A percentile compares a stretch with the other conserved stretches of the same genome.
phyloP scores from a whole-genome alignment of 2,329 filamentous ascomycete genomes.

The Neopestalotiopsis sp. region DNA sequence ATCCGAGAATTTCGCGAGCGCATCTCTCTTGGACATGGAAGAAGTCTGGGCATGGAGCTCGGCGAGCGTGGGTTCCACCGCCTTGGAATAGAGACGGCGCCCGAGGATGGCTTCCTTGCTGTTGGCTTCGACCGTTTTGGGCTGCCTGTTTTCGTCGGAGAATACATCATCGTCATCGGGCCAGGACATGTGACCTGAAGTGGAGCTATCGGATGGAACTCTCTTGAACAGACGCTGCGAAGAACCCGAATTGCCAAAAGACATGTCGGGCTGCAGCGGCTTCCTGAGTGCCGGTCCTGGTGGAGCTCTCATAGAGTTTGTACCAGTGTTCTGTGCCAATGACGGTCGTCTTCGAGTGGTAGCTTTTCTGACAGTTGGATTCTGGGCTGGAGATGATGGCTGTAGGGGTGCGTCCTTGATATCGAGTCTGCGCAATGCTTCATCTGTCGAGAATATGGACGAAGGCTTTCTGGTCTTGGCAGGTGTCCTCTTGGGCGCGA shows the following conservation, averaged over 20 bases:
- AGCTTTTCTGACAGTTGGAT: constrained; percentile 62
- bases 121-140: constrained; percentile 58
- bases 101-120: constrained; percentile 86
- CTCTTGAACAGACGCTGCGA: constrained; percentile 91
- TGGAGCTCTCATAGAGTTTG: constrained; percentile 45
- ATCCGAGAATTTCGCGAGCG: constrained; percentile 80
- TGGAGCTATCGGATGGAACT: constrained; percentile 73
- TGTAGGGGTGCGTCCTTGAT: constrained; percentile 65
- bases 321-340: constrained; percentile 39
- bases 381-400: constrained; percentile 54
- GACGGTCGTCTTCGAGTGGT: constrained; percentile 59
- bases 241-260: constrained; percentile 90
- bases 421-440: constrained; percentile 64
- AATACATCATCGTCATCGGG: constrained; percentile 46
- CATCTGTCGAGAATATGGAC: constrained; percentile 62
- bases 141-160: constrained; percentile 69
- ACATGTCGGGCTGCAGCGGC: constrained; percentile 87
- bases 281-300: constrained; percentile 63
- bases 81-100: constrained; percentile 79
- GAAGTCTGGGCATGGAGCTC: constrained; percentile 85
- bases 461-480: constrained; percentile 61
- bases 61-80: constrained; percentile 81
- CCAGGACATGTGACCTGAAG: constrained; percentile 43
- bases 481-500: constrained; percentile 60
- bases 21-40: constrained; percentile 73